These are phyloP conservation scores for Pseudogymnoascus sp. DNA, from an alignment of 2,329 filamentous ascomycete species.

Conservation along the genomic window DNA sequence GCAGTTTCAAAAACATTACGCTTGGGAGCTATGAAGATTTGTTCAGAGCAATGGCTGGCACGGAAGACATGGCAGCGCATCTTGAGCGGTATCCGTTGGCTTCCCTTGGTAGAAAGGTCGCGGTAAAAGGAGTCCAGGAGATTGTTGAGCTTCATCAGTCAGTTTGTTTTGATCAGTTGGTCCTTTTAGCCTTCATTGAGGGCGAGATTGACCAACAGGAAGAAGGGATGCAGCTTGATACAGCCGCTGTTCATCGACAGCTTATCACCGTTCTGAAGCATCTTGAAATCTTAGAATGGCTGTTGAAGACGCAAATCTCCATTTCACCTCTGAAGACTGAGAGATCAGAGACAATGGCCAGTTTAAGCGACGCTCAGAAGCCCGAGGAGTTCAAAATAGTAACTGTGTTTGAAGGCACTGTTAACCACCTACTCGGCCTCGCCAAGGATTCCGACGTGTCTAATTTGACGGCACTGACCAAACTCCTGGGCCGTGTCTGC, in stretches of 20 bases:
- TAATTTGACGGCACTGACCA: slow-evolving; percentile 53
- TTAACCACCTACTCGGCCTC: slow-evolving; percentile 56
- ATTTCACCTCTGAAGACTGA: slow-evolving; percentile 38
- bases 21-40: slow-evolving; percentile 46
- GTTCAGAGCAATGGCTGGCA: slow-evolving; percentile 37
- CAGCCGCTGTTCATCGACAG: slow-evolving; percentile 62
- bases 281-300: slow-evolving; percentile 65
- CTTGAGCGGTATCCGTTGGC: slow-evolving; percentile 44
- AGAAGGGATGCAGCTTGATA: slow-evolving; percentile 55
- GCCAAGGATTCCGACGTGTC: slow-evolving; percentile 41
- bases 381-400: slow-evolving; percentile 40
- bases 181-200: slow-evolving; percentile 80
- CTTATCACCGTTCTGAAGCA: slow-evolving; percentile 64
- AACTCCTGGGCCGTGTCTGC: slow-evolving; percentile 57
- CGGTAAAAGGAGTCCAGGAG: slow-evolving; percentile 72
- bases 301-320: slow-evolving; percentile 49
- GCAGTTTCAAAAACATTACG: slow-evolving; percentile 51
- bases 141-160: slow-evolving; percentile 63
- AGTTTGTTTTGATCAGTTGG: slow-evolving; percentile 71
- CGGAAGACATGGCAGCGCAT: slow-evolving; percentile 26
- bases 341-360: slow-evolving; percentile 24
- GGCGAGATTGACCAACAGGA: slow-evolving; percentile 69
- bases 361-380: slow-evolving; percentile 31
- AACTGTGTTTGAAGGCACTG: slow-evolving; percentile 50
- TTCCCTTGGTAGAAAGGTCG: slow-evolving; percentile 64